Evolutionary conservation across 2,329 filamentous ascomycete genomes (phyloP), one percentile per base, ranked within the genome.

Genomic region (Stemphylium vesicarium): DNA sequence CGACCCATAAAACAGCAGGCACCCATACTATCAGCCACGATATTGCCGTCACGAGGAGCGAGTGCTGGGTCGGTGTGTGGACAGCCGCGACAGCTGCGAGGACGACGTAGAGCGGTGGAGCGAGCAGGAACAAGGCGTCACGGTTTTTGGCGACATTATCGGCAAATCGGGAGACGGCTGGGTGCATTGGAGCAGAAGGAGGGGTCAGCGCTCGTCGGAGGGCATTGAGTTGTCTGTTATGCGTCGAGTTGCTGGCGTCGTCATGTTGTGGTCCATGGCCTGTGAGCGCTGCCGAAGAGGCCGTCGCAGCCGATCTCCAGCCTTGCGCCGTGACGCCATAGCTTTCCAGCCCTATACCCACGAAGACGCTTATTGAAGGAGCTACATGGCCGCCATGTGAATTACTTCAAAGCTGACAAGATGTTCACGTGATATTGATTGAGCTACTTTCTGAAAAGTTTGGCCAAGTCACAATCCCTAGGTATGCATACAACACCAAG

Each of bases 1-100:
- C 75, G 5, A 70, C 66, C 37, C 66, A 69, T 10, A 74, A 56
- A 5, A 72, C 64, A 4, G 68, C 66, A 22, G 66, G 70, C 16
- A 74, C 56, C 63, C 77, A 79, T 59, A 79, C 63, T 22, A 70
- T 48, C 11, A 71, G 63, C 79, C 79, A 81, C 10, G 79, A 77
- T 16, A 73, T 63, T 5, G 78, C 71, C 24, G 75, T 74, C 50
- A 77, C 75, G 59, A 80, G 71, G 37, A 81, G 74, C 40, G 75
- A 74, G 62, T 80, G 77, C 45, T 72, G 66, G 15, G 69, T 59
- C 1, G 77, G 74, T 12, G 68, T 72, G 51, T 71, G 69, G 33
- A 75, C 58, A 42, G 71, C 64, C 22, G 73, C 65, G 59, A 75
- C 57, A 11, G 73, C 57, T 20, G 70, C 72, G 50, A 75, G 63